Conservation (phyloP, 371 early-diverging fungal species). For the Mucor ambiguus region DNA sequence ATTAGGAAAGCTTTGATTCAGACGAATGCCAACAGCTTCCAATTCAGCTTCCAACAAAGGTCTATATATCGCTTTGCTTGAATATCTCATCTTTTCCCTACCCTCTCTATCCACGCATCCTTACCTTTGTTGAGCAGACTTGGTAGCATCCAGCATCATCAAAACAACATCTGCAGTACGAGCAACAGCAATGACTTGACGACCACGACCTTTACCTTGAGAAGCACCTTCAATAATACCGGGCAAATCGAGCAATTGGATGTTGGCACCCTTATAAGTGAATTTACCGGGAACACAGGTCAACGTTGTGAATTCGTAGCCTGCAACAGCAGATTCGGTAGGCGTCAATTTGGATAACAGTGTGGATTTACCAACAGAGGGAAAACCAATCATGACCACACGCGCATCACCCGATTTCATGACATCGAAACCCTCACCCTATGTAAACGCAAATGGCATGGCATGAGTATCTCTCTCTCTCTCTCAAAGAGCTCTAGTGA, state of each 20-base stretch:
- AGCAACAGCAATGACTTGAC: constrained; percentile 97
- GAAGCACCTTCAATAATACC: constrained; percentile 96
- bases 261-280: constrained; percentile 96
- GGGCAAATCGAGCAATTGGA: constrained; percentile 92
- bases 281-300: constrained; percentile 99
- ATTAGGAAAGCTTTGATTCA: constrained; percentile 93
- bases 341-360: constrained; percentile 95
- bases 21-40: constrained; percentile 97
- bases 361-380: constrained; percentile 99
- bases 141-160: constrained; percentile 99
- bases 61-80: constrained; percentile 31
- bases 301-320: constrained; percentile 99
- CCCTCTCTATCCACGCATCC: neutral
- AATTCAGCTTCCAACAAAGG: constrained; percentile 96
- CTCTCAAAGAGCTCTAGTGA: no score
- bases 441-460: neutral
- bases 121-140: constrained; percentile 78
- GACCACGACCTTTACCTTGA: constrained; percentile 97
- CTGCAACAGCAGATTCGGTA: constrained; percentile 92
- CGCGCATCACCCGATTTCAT: constrained; percentile 99
- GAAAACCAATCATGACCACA: constrained; percentile 98
- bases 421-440: constrained; percentile 98
- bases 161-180: constrained; percentile 97
- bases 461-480: neutral
- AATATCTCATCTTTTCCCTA: neutral